Conservation (phyloP, 768 basidiomycete genomes). For the Mycena floridula region DNA sequence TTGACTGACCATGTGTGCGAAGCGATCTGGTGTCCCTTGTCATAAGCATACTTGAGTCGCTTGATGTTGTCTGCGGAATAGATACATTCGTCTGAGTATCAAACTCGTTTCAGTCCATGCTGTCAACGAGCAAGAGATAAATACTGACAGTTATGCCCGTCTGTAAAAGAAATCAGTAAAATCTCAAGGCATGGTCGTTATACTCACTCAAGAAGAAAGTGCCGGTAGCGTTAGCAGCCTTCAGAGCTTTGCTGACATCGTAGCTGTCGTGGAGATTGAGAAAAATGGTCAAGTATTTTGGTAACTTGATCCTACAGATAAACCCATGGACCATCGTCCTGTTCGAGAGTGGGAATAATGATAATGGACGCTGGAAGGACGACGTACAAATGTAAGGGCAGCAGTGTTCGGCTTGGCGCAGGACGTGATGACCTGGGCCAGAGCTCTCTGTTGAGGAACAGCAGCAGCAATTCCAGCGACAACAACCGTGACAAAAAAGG, state of each 20-base stretch:
- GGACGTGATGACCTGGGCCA: conserved; percentile 26
- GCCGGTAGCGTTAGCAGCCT: conserved; percentile 27
- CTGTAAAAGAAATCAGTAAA: conserved; percentile 10
- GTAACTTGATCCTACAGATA: no score
- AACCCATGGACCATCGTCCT: conserved; percentile 39
- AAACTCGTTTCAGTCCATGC: no score
- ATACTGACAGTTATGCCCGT: conserved; percentile 40
- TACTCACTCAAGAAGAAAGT: conserved; percentile 42
- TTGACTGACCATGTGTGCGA: conserved; percentile 49
- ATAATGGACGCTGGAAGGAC: not conserved
- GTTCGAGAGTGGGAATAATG: not conserved
- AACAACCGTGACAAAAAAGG: no score
- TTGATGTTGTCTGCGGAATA: conserved; percentile 26
- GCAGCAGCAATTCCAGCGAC: no score
- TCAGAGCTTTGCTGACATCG: conserved; percentile 29
- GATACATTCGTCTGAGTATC: no score
- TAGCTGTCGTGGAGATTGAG: no score
- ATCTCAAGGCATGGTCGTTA: no score
- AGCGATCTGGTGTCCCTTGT: conserved; percentile 35
- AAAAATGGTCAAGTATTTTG: no score
- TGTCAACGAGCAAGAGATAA: no score
- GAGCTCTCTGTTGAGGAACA: no score
- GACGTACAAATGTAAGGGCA: conserved; percentile 34
- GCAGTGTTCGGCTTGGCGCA: conserved; percentile 31
- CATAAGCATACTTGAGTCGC: conserved; percentile 30